These are phyloP conservation scores for Penicillium mononematosum DNA, from an alignment of 495 filamentous ascomycete genomes.

Conservation along the genomic window DNA sequence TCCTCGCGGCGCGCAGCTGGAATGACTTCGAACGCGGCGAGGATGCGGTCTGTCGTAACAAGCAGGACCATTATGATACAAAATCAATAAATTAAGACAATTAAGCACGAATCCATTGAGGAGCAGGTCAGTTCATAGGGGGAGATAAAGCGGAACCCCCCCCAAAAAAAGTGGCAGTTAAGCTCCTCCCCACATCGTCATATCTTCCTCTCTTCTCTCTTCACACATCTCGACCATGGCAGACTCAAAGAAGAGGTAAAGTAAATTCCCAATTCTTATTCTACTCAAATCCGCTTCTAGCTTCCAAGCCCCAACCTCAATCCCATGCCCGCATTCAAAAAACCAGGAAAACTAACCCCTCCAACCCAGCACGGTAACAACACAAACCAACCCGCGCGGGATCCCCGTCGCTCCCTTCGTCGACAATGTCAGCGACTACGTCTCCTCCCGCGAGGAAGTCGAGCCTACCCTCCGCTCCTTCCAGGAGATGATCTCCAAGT, in stretches of 20 bases:
- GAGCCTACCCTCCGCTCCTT: constrained; percentile 87
- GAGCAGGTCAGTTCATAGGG: neutral
- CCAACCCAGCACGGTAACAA: constrained; percentile 29
- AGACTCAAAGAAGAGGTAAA: constrained; percentile 29
- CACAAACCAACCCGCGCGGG: constrained; percentile 79
- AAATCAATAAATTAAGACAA: neutral
- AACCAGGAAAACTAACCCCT: constrained; percentile 23
- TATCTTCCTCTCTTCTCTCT: constrained; percentile 23
- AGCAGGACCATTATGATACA: constrained; percentile 67
- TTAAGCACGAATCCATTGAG: neutral
- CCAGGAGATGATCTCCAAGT: constrained; percentile 99
- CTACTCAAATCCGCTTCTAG: neutral
- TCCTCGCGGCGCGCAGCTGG: constrained; percentile 30
- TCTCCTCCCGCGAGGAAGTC: constrained; percentile 80
- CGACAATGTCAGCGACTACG: constrained; percentile 94
- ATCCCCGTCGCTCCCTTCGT: constrained; percentile 95
- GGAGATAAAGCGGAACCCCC: constrained; percentile 16
- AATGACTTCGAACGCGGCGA: constrained; percentile 57
- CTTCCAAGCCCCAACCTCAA: neutral
- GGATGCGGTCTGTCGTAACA: constrained; percentile 67
- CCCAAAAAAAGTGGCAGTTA: constrained; percentile 20
- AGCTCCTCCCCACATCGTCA: constrained; percentile 30
- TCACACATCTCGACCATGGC: constrained; percentile 21
- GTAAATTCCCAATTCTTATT: constrained; percentile 18
- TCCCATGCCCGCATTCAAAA: neutral